A percentile compares a stretch with the other conserved stretches of the same genome.
These are phyloP conservation scores for Botryotinia calthae DNA, from an alignment of 2,329 filamentous ascomycete species.

Conservation along the genomic window DNA sequence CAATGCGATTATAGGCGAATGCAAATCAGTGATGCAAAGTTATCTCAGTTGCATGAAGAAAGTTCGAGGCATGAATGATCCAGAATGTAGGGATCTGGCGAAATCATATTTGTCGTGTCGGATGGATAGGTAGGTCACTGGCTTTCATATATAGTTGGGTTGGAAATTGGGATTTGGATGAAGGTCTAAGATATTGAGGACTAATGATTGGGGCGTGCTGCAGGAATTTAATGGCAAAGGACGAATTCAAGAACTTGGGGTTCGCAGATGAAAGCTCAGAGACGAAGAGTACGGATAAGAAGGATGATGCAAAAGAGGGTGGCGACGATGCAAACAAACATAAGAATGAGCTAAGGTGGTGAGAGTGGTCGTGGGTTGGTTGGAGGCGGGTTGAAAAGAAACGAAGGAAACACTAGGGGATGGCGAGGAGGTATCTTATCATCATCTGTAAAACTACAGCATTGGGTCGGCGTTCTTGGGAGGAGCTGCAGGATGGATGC, in stretches of 20 bases:
- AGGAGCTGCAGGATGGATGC: not conserved
- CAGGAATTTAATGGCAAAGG: slow-evolving; percentile 92
- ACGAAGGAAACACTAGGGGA: not conserved
- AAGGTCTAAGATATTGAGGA: not conserved
- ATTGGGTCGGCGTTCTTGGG: slow-evolving; percentile 6
- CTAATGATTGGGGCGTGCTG: not conserved
- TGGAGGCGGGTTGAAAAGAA: too few relatives aligned
- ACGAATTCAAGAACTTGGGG: slow-evolving; percentile 92
- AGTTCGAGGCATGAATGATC: slow-evolving; percentile 78
- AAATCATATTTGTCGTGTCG: slow-evolving; percentile 88
- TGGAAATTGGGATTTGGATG: not conserved
- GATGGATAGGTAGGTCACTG: slow-evolving; percentile 76
- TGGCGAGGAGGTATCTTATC: not conserved
- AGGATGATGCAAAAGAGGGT: slow-evolving; percentile 21
- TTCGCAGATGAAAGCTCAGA: slow-evolving; percentile 49
- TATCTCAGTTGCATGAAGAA: slow-evolving; percentile 88
- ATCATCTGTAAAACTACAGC: slow-evolving; percentile 9
- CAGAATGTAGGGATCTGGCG: slow-evolving; percentile 78
- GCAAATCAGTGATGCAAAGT: slow-evolving; percentile 79
- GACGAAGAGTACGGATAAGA: slow-evolving; percentile 24
- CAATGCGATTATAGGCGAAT: slow-evolving; percentile 64
- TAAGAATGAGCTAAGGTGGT: slow-evolving; percentile 36
- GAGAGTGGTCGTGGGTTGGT: not conserved
- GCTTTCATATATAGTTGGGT: not conserved
- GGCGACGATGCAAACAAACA: slow-evolving; percentile 28